These are phyloP conservation scores for Rugonectria rugulosa DNA, from an alignment of 2,329 filamentous ascomycete species.

Conservation along the genomic window DNA sequence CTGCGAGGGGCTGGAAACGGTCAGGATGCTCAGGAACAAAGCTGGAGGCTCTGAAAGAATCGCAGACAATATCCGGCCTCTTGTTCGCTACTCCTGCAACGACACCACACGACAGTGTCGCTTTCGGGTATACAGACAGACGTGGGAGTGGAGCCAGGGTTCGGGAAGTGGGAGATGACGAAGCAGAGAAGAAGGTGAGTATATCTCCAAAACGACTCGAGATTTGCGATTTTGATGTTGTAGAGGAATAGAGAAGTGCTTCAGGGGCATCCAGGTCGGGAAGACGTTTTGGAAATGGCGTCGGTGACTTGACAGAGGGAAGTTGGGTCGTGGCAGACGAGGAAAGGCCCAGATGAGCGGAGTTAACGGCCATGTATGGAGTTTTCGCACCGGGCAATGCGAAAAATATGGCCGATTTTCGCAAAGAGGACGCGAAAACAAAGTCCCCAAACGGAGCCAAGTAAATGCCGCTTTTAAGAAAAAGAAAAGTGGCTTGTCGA, in stretches of 20 bases:
- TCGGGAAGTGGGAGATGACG: slow-evolving; percentile 17
- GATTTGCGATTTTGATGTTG: neutral
- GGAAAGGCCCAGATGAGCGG: slow-evolving; percentile 16
- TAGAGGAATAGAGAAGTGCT: neutral
- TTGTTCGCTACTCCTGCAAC: slow-evolving; percentile 35
- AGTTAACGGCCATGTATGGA: slow-evolving; percentile 21
- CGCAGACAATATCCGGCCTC: slow-evolving; percentile 26
- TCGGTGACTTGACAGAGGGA: slow-evolving; percentile 14
- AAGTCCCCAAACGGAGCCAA: slow-evolving; percentile 5
- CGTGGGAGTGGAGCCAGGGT: slow-evolving; percentile 33
- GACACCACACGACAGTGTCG: slow-evolving; percentile 22
- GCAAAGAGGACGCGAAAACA: slow-evolving; percentile 22
- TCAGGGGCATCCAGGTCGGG: neutral
- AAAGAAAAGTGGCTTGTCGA: neutral
- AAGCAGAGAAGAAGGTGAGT: slow-evolving; percentile 4
- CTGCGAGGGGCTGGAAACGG: neutral
- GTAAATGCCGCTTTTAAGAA: slow-evolving; percentile 17
- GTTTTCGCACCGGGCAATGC: slow-evolving; percentile 21
- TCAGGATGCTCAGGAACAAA: too few species aligned
- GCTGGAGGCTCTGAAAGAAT: slow-evolving; percentile 14
- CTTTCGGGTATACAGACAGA: slow-evolving; percentile 25
- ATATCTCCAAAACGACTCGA: neutral
- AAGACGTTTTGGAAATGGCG: slow-evolving; percentile 5
- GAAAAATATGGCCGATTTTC: slow-evolving; percentile 24
- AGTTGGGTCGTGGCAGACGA: slow-evolving; percentile 13